These are phyloP conservation scores for Diaporthe australafricana DNA, from an alignment of 2,329 filamentous ascomycete species.

Conservation along the genomic window DNA sequence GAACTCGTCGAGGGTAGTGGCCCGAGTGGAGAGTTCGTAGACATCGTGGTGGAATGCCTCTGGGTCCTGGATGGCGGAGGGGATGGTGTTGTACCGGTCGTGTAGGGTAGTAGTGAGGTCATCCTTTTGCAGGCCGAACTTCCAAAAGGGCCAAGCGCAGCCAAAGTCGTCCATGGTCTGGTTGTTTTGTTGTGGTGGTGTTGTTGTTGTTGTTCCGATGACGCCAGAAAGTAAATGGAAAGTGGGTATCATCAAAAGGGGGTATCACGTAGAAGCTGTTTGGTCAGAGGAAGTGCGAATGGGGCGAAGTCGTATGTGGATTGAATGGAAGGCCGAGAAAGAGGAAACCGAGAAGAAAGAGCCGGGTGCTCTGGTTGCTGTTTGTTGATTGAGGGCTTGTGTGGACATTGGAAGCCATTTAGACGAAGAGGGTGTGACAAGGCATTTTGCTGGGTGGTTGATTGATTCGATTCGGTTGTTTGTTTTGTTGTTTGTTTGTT, in stretches of 20 bases:
- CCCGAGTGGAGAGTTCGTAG: constrained; percentile 66
- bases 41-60: constrained; percentile 73
- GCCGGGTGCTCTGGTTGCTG: constrained; percentile 38
- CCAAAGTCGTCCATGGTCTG: constrained; percentile 64
- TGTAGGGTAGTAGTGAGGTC: constrained; percentile 69
- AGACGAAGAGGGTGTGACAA: constrained; percentile 37
- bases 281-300: constrained; percentile 32
- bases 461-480: background rate
- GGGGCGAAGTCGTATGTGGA: constrained; percentile 34
- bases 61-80: constrained; percentile 67
- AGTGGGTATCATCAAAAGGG: constrained; percentile 35
- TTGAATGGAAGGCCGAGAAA: constrained; percentile 39
- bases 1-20: constrained; percentile 64
- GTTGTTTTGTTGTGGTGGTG: background rate
- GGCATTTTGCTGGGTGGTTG: constrained; percentile 27
- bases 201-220: background rate
- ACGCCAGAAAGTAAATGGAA: constrained; percentile 24
- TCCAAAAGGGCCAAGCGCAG: constrained; percentile 69
- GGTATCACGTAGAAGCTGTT: constrained; percentile 37
- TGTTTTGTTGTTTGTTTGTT: background rate
- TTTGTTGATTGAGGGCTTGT: constrained; percentile 41
- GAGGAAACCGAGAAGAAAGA: constrained; percentile 42
- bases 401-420: constrained; percentile 47
- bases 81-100: constrained; percentile 70
- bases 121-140: constrained; percentile 71